These are phyloP conservation scores for Nakaseomyces uthaithaninus DNA, from an alignment of 1,139 yeast genomes.

Conservation along the genomic window DNA sequence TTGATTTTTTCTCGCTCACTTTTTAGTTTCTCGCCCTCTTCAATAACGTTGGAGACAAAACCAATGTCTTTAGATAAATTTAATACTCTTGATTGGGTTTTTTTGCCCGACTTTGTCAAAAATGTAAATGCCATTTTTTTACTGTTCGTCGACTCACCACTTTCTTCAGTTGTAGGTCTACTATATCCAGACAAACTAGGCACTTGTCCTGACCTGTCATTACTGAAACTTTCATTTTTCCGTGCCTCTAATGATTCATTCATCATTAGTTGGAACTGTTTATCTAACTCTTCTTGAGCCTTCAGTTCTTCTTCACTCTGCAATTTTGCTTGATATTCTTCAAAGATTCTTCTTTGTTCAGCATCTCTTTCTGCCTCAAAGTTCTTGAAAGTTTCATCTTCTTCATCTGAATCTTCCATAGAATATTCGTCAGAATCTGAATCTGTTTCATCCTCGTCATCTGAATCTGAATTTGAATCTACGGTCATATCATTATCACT, in stretches of 20 bases:
- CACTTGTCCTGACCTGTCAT: constrained; percentile 23
- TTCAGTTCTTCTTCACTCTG: constrained; percentile 38
- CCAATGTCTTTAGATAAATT: constrained; percentile 42
- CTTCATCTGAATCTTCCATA: background rate
- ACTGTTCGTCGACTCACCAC: constrained; percentile 8
- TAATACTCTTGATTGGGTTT: constrained; percentile 38
- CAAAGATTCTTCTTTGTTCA: constrained; percentile 19
- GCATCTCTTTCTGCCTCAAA: constrained; percentile 12
- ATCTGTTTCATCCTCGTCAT: constrained; percentile 10
- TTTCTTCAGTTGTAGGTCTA: background rate
- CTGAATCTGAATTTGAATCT: constrained; percentile 11
- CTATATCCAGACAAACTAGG: constrained; percentile 2
- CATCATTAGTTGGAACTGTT: constrained; percentile 44
- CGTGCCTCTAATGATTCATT: constrained; percentile 41
- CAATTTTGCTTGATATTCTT: constrained; percentile 33
- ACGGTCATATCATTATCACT: constrained; percentile 13
- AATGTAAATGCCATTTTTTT: constrained; percentile 43
- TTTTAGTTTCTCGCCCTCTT: constrained; percentile 33
- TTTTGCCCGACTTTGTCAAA: constrained; percentile 46
- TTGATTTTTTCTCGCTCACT: constrained; percentile 35
- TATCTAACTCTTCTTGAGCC: constrained; percentile 46
- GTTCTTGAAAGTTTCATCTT: constrained; percentile 1
- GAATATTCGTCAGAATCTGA: background rate
- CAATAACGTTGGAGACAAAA: constrained; percentile 40
- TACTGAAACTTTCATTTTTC: constrained; percentile 26